Evolutionary conservation across 371 early-diverging fungal genomes (phyloP), one percentile per base, ranked within the genome.

Genomic region (Mucor ambiguus): DNA sequence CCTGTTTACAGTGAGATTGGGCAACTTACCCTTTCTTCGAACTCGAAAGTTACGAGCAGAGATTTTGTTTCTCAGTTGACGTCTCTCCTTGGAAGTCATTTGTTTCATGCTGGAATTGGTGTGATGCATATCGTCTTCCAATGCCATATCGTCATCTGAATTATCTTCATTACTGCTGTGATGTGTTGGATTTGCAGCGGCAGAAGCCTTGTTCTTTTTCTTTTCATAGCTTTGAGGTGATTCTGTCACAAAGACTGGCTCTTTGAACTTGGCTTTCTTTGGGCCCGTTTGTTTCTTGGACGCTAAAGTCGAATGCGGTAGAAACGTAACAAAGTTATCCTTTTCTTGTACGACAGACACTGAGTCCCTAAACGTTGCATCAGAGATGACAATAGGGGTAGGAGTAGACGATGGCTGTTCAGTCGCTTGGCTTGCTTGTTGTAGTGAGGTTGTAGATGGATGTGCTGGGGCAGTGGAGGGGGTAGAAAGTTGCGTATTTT

Each of bases 1-100:
- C 22, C 12, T 37, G 24, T 22, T 32, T 6, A 12, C 26, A 59
- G 26, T 8, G 22, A 52, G 22, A 9, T n/a, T 35, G 37, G 3
- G 37, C 28, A 30, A 29, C 35, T 76, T 85, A 92, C 92, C 93
- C 80, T 95, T 95, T 78, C 94, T 85, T 48, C 95, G 85, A 49
- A 90, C 89, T 52, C 95, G 85, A 76, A 95, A 95, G 72, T 92
- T 92, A 65, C 95, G 80, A 16, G 95, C 95, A 12, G 93, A 93
- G 58, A 94, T 89, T 71, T 93, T 94, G 83, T 95, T 95, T n/a
- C 94, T 83, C 58, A 94, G 72, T 71, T 93, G 93, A 38, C 94
- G 78, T 28, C 92, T 83, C 75, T 95, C 93, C 68, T 92, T 93
- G 16, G 92, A 82, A 0, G 89, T 81, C 73, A 92, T 77, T 57